phyloP scores from a whole-genome alignment of 2,329 filamentous ascomycete species.

The Colletotrichum tabaci region DNA sequence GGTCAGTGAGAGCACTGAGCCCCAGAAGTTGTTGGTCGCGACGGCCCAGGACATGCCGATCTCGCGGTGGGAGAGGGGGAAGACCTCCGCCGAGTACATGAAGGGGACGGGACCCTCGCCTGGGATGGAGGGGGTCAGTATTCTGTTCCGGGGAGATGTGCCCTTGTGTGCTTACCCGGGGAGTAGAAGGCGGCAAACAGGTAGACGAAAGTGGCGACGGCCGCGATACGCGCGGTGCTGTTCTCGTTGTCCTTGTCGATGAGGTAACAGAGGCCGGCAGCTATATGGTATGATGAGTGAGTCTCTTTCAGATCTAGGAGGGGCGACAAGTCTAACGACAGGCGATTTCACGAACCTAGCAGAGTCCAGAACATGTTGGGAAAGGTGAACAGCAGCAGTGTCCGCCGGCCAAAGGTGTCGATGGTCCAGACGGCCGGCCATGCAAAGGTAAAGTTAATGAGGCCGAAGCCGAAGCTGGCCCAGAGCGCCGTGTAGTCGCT shows the following conservation, averaged over 20 bases:
- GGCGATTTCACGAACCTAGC: constrained; percentile 50
- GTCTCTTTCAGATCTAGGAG: too few species aligned
- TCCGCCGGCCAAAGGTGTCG: constrained; percentile 75
- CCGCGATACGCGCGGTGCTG: constrained; percentile 61
- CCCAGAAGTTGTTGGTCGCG: constrained; percentile 71
- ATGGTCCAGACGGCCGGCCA: constrained; percentile 78
- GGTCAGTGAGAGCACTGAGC: constrained; percentile 64
- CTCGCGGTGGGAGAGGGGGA: constrained; percentile 75
- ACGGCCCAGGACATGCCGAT: constrained; percentile 76
- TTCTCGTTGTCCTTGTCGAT: constrained; percentile 50
- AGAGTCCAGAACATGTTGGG: constrained; percentile 77
- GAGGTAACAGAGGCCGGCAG: constrained; percentile 56
- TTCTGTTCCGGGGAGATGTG: fast-evolving
- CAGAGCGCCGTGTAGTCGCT: constrained; percentile 55
- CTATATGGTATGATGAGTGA: constrained; percentile 38
- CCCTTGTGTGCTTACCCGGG: constrained; percentile 58
- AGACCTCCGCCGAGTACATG: constrained; percentile 75
- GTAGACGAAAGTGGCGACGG: constrained; percentile 75
- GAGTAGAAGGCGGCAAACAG: constrained; percentile 78
- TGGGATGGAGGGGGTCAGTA: background rate
- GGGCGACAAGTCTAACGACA: background rate
- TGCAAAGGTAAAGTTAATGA: constrained; percentile 77
- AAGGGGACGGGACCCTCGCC: constrained; percentile 74
- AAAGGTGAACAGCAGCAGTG: constrained; percentile 75
- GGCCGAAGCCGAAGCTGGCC: constrained; percentile 61